These are phyloP conservation scores for Ephemerocybe angulata DNA, from an alignment of 768 basidiomycete species.

Conservation along the genomic window DNA sequence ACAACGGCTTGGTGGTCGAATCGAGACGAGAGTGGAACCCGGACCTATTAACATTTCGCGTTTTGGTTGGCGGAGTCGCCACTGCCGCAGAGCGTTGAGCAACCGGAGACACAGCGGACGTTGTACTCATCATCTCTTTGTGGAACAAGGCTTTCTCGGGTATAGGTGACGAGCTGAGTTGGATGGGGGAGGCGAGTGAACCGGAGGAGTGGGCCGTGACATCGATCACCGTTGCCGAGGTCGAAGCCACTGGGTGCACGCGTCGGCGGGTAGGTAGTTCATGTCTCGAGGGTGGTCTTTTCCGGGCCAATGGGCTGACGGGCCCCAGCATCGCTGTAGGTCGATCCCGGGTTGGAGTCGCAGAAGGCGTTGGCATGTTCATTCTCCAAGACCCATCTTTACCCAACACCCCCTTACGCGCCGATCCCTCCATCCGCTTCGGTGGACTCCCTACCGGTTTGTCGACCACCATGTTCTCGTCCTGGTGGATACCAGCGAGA, in stretches of 20 bases:
- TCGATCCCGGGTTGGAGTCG: neutral
- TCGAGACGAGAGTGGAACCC: too few species aligned
- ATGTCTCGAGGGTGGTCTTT: too few species aligned
- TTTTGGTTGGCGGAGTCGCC: neutral
- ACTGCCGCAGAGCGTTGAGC: neutral
- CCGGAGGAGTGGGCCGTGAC: neutral
- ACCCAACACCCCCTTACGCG: neutral
- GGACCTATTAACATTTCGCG: neutral
- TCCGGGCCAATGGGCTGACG: too few species aligned
- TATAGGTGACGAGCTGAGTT: constrained; percentile 19
- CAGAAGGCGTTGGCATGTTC: constrained; percentile 1
- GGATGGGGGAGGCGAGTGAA: constrained; percentile 20
- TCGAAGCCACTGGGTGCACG: too few species aligned
- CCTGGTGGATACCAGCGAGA: neutral
- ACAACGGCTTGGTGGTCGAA: too few species aligned
- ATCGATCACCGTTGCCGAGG: neutral
- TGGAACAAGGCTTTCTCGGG: constrained; percentile 4
- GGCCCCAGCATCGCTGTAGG: neutral
- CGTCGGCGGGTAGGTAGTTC: too few species aligned
- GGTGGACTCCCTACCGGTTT: too few species aligned
- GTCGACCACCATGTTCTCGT: neutral
- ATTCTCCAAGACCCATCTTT: constrained; percentile 7
- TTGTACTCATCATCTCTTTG: neutral
- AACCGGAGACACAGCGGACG: neutral
- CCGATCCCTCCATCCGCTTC: neutral